Evolutionary conservation across 805 yeast genomes (phyloP).

Genomic region (Naumovozyma dairenensis): DNA sequence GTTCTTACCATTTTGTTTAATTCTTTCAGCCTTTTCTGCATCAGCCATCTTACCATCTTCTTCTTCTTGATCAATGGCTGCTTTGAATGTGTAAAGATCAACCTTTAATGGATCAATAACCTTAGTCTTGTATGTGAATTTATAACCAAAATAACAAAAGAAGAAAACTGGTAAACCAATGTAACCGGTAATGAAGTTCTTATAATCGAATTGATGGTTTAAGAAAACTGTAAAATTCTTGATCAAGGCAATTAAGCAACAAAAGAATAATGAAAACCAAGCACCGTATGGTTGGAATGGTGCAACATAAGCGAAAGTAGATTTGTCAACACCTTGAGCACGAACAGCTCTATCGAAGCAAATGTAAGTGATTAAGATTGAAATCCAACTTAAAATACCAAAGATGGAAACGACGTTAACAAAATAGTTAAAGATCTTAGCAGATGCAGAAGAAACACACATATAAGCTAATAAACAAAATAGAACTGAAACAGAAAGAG

Average conservation of each 20-base stretch:
- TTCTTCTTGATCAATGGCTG: constrained; percentile 25
- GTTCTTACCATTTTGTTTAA: constrained; percentile 25
- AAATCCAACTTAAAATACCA: constrained; percentile 66
- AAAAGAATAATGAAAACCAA: constrained; percentile 44
- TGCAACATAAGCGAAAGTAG: constrained; percentile 47
- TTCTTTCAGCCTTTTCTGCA: constrained; percentile 20
- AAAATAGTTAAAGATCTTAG: constrained; percentile 53
- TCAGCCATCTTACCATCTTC: constrained; percentile 26
- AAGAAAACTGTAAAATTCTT: constrained; percentile 69
- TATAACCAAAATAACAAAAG: constrained; percentile 48
- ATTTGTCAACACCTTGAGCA: constrained; percentile 56
- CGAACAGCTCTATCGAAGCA: constrained; percentile 54
- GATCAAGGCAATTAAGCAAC: constrained; percentile 46
- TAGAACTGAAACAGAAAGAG: constrained; percentile 39
- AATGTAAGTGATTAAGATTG: constrained; percentile 58
- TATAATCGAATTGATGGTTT: constrained; percentile 48
- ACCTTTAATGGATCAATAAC: constrained; percentile 44
- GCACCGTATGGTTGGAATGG: constrained; percentile 65
- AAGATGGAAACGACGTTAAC: constrained; percentile 70
- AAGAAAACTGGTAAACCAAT: constrained; percentile 54
- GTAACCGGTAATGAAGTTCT: constrained; percentile 67
- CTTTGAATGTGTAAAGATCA: constrained; percentile 33
- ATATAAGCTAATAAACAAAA: constrained; percentile 64
- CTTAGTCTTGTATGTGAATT: constrained; percentile 43
- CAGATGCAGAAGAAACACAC: constrained; percentile 50